Percentiles rank a stretch among this genome's conserved stretches.
These are phyloP conservation scores for Arthrobotrys sinensis DNA, from an alignment of 2,329 filamentous ascomycete species.

Conservation along the genomic window DNA sequence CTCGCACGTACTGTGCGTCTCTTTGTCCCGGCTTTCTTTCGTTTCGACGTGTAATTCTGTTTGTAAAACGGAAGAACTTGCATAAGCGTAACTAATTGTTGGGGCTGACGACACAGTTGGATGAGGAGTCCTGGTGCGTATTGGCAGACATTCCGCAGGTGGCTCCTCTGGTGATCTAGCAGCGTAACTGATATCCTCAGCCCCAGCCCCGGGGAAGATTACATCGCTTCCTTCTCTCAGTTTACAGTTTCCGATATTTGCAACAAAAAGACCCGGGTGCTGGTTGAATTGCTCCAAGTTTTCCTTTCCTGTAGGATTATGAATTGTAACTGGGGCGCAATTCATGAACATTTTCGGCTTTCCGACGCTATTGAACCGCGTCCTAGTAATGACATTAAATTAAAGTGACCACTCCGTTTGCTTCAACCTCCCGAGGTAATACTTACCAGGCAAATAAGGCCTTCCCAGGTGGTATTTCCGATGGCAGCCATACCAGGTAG, in stretches of 20 bases:
- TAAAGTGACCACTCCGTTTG: no score
- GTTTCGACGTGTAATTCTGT: no score
- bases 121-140: background rate
- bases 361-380: slow-evolving; percentile 11
- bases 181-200: background rate
- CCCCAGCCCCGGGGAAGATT: background rate
- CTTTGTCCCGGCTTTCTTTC: no score
- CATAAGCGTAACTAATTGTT: no score
- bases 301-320: background rate
- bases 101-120: background rate
- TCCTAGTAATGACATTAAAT: no score
- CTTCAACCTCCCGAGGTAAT: no score
- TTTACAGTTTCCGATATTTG: slow-evolving; percentile 24
- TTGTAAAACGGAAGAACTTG: no score
- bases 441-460: slow-evolving; percentile 41
- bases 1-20: no score
- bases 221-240: slow-evolving; percentile 11
- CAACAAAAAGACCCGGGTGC: slow-evolving; percentile 11
- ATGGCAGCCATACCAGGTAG: slow-evolving; percentile 15
- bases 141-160: background rate
- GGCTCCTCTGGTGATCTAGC: slow-evolving; percentile 1
- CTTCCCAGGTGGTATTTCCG: slow-evolving; percentile 3
- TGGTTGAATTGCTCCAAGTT: background rate
- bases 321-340: slow-evolving; percentile 7
- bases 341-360: slow-evolving; percentile 10